Evolutionary conservation across 352 stramenopile genomes (phyloP).

Genomic region (Pythium vanterpoolii): DNA sequence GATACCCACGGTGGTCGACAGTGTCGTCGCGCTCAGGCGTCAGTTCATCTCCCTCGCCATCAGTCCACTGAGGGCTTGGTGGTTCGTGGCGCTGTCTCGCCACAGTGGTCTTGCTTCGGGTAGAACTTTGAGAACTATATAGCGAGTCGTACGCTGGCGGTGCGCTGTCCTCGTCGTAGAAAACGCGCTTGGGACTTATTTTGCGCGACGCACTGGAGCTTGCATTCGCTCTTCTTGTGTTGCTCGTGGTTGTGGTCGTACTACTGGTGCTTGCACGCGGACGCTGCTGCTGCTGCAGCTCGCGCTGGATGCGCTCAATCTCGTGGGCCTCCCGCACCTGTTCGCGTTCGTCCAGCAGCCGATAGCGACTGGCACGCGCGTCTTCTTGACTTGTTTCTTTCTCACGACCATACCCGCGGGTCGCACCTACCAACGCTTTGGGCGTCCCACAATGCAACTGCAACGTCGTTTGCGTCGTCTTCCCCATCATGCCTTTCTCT

Average conservation of each 20-base stretch:
- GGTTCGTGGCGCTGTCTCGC: background rate
- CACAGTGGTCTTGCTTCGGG: background rate
- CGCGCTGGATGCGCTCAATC: constrained; percentile 42
- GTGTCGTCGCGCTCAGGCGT: background rate
- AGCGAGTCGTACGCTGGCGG: constrained; percentile 8
- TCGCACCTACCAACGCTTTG: constrained; percentile 1
- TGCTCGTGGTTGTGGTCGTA: background rate
- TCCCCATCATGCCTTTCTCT: background rate
- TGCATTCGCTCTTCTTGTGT: background rate
- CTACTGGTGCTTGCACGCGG: constrained; percentile 1
- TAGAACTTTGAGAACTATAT: no score
- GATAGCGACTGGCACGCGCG: constrained; percentile 34
- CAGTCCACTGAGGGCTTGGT: constrained; percentile 10
- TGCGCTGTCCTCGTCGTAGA: background rate
- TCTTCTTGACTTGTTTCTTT: background rate
- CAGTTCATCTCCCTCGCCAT: constrained; percentile 1
- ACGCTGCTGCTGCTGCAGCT: constrained; percentile 31
- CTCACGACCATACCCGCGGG: background rate
- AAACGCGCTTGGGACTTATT: background rate
- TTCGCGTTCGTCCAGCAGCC: constrained; percentile 37
- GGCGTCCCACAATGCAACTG: constrained; percentile 19
- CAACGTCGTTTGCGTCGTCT: constrained; percentile 9
- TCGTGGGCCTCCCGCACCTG: constrained; percentile 33
- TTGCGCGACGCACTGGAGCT: background rate
- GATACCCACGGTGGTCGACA: background rate